Conservation (phyloP, 2,329 filamentous ascomycete genomes). For the Apiospora malaysiana region DNA sequence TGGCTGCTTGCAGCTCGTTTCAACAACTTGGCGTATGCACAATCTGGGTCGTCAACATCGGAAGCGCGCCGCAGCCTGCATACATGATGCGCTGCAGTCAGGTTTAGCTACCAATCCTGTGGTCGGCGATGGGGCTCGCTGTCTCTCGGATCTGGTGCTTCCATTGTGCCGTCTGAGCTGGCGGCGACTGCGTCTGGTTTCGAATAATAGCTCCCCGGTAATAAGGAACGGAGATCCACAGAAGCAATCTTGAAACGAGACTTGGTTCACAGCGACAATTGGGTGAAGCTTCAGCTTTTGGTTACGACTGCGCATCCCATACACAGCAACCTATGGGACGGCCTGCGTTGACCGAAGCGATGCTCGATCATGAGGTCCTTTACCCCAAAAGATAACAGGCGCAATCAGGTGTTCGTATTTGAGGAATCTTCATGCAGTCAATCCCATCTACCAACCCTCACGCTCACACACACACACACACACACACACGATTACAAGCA, state of each 20-base stretch:
- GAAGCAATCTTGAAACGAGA: background rate
- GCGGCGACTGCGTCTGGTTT: slow-evolving; percentile 17
- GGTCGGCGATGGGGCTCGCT: background rate
- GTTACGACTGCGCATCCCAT: background rate
- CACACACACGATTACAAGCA: background rate
- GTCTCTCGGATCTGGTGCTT: background rate
- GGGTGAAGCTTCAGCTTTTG: background rate
- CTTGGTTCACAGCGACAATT: background rate
- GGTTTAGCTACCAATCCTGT: slow-evolving; percentile 12
- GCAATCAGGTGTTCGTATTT: slow-evolving; percentile 16
- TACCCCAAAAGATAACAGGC: slow-evolving; percentile 15
- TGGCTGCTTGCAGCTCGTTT: slow-evolving; percentile 17
- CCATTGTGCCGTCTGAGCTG: slow-evolving; percentile 3
- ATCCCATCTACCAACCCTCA: background rate
- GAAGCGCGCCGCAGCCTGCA: slow-evolving; percentile 18
- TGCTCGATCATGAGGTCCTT: background rate
- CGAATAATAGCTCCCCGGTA: slow-evolving; percentile 12
- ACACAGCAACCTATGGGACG: background rate
- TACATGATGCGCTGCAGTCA: slow-evolving; percentile 4
- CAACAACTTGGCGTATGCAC: slow-evolving; percentile 5
- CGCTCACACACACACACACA: slow-evolving; percentile 1
- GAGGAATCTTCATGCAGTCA: background rate
- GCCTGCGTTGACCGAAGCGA: background rate
- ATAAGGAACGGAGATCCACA: background rate
- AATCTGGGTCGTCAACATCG: slow-evolving; percentile 18